Evolutionary conservation across 768 basidiomycete genomes (phyloP), one percentile per base, ranked within the genome.

Genomic region (Collybia sp.): DNA sequence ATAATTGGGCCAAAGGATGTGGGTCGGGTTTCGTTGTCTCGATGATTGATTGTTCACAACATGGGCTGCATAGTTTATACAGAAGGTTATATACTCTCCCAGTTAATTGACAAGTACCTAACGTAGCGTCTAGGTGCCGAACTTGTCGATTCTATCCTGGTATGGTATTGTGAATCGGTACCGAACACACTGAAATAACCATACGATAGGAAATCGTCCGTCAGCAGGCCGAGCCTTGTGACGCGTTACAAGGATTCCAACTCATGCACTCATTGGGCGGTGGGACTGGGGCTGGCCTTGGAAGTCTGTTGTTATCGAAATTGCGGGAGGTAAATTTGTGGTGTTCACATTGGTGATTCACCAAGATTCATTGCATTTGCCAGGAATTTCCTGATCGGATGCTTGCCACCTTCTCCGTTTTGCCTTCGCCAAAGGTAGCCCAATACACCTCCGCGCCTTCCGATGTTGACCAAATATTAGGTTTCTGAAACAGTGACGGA

Each of bases 1-100:
- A 97, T 57, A 95, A 94, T 52, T 96, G 91, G 88, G 93, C 92
- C 12, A 95, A 96, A 69, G 91, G 89, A 76, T 89, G 88, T 89
- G 55, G 67, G 85, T 70, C 35, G 32, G 35, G n/a, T 40, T 18
- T 18, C 6, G 12, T 9, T 11, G 2, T 19, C 15, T n/a, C 37
- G 5, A 11, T 17, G 30, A n/a, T n/a, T 13, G 8, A 19, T n/a
- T 30, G 25, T 25, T 25, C 25, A 25, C 25, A 25, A 8, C 8
- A 25, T 25, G 25, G 25, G 25, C 8, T 25, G 8, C 25, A 61
- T 30, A 89, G 88, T 81, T 65, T 95, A 94, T 58, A 95, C 92
- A 2, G 93, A 94, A 70, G 90, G 92, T 80, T 54, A 48, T 42
- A 62, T 42, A 20, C 0, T 18, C 19, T 31, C 40, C 45, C 18